phyloP scores from a whole-genome alignment of 2,329 filamentous ascomycete species.

The Colletotrichum caudatum region DNA sequence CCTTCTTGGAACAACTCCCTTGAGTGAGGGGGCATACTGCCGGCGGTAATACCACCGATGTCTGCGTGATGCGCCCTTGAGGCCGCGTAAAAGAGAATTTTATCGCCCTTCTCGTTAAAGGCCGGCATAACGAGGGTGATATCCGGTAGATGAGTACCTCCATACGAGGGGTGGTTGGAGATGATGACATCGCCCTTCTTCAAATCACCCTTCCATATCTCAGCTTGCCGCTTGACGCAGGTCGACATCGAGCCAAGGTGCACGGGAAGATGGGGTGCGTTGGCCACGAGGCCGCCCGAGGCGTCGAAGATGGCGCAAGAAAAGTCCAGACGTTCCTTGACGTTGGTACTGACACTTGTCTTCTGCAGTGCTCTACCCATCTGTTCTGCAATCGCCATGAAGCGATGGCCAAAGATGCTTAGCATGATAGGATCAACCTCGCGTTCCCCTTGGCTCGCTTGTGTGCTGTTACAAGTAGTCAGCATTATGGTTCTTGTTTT shows the following conservation, averaged over 20 bases:
- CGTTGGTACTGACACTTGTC: conserved; percentile 83
- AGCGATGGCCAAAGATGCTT: conserved; percentile 83
- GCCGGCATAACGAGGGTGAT: conserved; percentile 85
- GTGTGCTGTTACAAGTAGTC: conserved; percentile 39
- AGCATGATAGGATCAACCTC: conserved; percentile 77
- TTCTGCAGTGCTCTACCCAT: conserved; percentile 86
- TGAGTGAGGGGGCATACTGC: conserved; percentile 83
- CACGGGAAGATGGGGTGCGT: conserved; percentile 83
- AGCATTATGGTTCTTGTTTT: conserved; percentile 42
- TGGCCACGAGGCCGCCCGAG: conserved; percentile 80
- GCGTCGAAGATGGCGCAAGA: conserved; percentile 85
- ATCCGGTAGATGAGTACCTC: conserved; percentile 85
- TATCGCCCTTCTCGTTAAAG: conserved; percentile 72
- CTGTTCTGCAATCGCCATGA: conserved; percentile 89
- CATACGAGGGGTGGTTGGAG: conserved; percentile 86
- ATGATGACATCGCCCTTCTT: conserved; percentile 85
- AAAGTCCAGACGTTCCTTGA: conserved; percentile 86
- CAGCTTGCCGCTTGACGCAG: conserved; percentile 80
- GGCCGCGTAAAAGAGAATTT: conserved; percentile 85
- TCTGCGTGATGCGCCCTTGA: conserved; percentile 87
- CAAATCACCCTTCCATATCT: conserved; percentile 82
- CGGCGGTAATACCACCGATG: conserved; percentile 83
- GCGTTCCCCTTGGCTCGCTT: conserved; percentile 48
- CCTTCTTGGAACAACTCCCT: conserved; percentile 73
- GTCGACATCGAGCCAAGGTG: conserved; percentile 88